Conservation (phyloP, 2,329 filamentous ascomycete species). For the Spiromastix sp. region DNA sequence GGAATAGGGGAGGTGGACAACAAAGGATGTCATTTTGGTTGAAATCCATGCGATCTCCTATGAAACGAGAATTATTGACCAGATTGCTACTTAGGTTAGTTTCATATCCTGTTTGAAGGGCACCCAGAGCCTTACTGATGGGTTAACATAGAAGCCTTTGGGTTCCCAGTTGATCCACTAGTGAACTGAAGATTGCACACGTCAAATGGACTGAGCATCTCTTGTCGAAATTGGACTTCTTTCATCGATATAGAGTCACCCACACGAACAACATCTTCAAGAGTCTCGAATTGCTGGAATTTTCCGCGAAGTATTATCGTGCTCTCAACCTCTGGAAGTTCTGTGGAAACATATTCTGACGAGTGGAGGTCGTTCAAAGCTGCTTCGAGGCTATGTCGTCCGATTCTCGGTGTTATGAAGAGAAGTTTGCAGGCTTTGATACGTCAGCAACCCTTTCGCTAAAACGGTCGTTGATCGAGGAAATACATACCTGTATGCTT, state of each 20-base stretch:
- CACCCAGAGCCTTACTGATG: conserved; percentile 43
- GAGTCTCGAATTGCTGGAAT: conserved; percentile 47
- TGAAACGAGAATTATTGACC: conserved; percentile 58
- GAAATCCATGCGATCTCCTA: conserved; percentile 64
- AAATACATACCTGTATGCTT: conserved; percentile 52
- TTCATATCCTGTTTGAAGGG: conserved; percentile 1
- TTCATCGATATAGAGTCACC: conserved; percentile 42
- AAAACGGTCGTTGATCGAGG: not conserved
- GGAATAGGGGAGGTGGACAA: conserved; percentile 75
- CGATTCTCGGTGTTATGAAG: conserved; percentile 62
- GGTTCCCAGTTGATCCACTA: conserved; percentile 61
- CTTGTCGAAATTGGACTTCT: conserved; percentile 43
- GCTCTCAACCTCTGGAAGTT: conserved; percentile 32
- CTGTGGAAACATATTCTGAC: conserved; percentile 26
- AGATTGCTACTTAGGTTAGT: conserved; percentile 22
- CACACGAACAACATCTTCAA: conserved; percentile 46
- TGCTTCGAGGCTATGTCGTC: conserved; percentile 51
- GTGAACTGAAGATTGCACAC: conserved; percentile 69
- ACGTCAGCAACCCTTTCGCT: not conserved
- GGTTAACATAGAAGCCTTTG: conserved; percentile 66
- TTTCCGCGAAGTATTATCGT: conserved; percentile 53
- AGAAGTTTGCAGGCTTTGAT: conserved; percentile 56
- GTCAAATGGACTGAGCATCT: conserved; percentile 51
- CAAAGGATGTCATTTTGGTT: conserved; percentile 59
- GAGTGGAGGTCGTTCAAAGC: conserved; percentile 46